These are phyloP conservation scores for Dactylellina sp. DNA, from an alignment of 2,329 filamentous ascomycete genomes.

Conservation along the genomic window DNA sequence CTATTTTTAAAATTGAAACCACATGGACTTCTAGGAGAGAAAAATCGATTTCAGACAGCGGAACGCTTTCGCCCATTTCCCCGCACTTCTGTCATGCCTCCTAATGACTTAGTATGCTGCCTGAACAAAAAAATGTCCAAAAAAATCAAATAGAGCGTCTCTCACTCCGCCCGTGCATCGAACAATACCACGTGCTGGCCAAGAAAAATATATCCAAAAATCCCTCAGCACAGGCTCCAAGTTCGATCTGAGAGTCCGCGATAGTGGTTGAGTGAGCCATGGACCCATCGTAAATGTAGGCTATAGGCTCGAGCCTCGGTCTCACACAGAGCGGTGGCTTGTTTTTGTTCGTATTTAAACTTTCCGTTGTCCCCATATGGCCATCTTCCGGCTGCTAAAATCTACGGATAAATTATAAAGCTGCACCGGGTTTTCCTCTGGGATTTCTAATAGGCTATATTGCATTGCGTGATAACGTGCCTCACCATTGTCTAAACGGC, in stretches of 20 bases:
- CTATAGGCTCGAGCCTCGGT: conserved; percentile 35
- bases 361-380: too few species aligned
- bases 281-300: conserved; percentile 24
- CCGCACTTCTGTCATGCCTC: background rate
- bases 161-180: conserved; percentile 11
- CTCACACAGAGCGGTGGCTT: conserved; percentile 17
- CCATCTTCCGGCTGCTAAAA: conserved; percentile 49
- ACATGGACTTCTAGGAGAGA: background rate
- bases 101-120: background rate
- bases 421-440: conserved; percentile 19
- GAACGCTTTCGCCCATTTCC: conserved; percentile 3
- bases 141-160: background rate
- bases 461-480: conserved; percentile 36
- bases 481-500: conserved; percentile 17
- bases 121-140: background rate
- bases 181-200: conserved; percentile 43
- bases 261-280: conserved; percentile 29
- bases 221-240: conserved; percentile 38
- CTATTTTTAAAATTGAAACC: conserved; percentile 1
- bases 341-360: conserved; percentile 24
- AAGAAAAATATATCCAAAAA: conserved; percentile 33
- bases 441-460: conserved; percentile 48
- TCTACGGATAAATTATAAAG: conserved; percentile 47
- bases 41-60: background rate
- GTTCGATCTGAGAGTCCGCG: conserved; percentile 4